These are phyloP conservation scores for Fagus sylvatica DNA, from an alignment of 306 rosid genomes.

Conservation along the genomic window DNA sequence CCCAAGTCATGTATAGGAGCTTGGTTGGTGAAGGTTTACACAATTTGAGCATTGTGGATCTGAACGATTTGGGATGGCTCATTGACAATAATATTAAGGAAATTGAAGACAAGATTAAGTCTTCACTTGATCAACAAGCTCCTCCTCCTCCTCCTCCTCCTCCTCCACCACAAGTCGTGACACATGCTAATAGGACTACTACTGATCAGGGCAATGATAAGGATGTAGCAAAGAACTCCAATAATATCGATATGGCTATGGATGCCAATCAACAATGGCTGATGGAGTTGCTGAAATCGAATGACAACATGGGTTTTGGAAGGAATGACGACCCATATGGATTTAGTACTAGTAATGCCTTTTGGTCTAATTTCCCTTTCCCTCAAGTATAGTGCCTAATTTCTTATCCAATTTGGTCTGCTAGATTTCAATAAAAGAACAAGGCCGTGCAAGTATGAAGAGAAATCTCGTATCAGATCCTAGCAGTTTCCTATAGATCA, in stretches of 20 bases:
- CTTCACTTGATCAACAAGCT: not conserved
- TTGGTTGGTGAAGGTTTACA: slow-evolving; percentile 16
- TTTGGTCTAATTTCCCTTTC: too few species aligned
- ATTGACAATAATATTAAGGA: slow-evolving; percentile 6
- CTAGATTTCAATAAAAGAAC: too few species aligned
- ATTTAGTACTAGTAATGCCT: too few species aligned
- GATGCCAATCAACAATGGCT: slow-evolving; percentile 1
- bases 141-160: too few species aligned
- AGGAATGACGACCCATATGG: not conserved
- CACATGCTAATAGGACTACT: too few species aligned
- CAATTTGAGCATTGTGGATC: not conserved
- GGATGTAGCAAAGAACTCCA: not conserved
- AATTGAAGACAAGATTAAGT: not conserved
- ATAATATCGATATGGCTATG: not conserved
- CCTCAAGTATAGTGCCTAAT: too few species aligned
- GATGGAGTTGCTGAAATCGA: not conserved
- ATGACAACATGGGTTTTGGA: not conserved
- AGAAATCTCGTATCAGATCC: too few species aligned
- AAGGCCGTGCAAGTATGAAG: too few species aligned
- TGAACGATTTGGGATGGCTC: slow-evolving; percentile 7
- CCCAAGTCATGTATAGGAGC: slow-evolving; percentile 4
- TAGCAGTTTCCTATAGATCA: too few species aligned
- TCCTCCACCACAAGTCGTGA: slow-evolving; percentile 1
- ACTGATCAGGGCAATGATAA: not conserved
- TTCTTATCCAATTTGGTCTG: too few species aligned